Evolutionary conservation across 371 early-diverging fungal species (phyloP).

Genomic region (Parasitella parasitica): DNA sequence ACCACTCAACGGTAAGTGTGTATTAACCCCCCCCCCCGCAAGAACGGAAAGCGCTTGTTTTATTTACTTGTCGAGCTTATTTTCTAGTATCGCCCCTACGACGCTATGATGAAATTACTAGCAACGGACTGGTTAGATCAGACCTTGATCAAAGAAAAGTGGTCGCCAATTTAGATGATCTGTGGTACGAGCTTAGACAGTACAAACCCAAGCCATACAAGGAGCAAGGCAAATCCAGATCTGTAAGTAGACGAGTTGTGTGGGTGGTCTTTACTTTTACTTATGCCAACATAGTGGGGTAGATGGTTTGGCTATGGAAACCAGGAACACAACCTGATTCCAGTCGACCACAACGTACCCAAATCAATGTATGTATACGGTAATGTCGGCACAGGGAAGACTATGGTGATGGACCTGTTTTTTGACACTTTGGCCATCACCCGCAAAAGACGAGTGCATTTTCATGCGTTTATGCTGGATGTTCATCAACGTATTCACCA

Average conservation of each 20-base stretch:
- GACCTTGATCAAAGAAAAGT: slow-evolving; percentile 23
- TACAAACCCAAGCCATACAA: slow-evolving; percentile 12
- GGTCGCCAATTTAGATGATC: slow-evolving; percentile 16
- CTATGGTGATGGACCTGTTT: slow-evolving; percentile 96
- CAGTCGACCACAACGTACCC: slow-evolving; percentile 25
- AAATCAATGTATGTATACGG: slow-evolving; percentile 81
- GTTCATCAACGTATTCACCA: slow-evolving; percentile 85
- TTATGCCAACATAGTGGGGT: slow-evolving; percentile 9
- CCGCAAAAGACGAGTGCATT: slow-evolving; percentile 88
- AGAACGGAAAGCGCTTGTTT: neutral
- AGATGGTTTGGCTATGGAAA: slow-evolving; percentile 19
- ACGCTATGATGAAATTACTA: slow-evolving; percentile 23
- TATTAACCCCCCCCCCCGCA: neutral
- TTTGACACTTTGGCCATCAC: slow-evolving; percentile 70
- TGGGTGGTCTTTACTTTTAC: neutral
- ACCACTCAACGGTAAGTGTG: slow-evolving; percentile 3
- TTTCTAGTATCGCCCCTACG: slow-evolving; percentile 22
- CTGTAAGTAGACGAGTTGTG: slow-evolving; percentile 6
- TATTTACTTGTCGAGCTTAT: neutral
- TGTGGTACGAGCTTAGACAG: slow-evolving; percentile 20
- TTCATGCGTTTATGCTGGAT: slow-evolving; percentile 94
- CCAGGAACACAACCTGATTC: neutral
- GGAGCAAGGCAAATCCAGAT: slow-evolving; percentile 7
- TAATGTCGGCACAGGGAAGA: slow-evolving; percentile 90
- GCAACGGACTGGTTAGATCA: slow-evolving; percentile 11